A percentile compares a stretch with the other conserved stretches of the same genome.
Evolutionary conservation across 1,284 basidiomycete genomes (phyloP).

Genomic region (Malassezia nana): DNA sequence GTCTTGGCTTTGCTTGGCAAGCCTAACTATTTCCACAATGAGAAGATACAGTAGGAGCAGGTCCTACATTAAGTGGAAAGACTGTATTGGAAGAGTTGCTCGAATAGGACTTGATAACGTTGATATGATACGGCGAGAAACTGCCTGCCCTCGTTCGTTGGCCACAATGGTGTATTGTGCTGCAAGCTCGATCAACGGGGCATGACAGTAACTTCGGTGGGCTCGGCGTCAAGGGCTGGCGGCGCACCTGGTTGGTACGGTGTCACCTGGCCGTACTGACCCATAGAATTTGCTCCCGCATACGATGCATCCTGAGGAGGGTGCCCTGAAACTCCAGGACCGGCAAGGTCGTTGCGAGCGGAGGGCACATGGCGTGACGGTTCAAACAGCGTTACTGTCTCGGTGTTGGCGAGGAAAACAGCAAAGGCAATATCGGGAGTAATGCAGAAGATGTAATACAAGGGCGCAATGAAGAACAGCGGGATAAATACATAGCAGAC

Average conservation of each 20-base stretch:
- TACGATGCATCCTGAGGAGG: neutral
- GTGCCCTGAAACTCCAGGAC: neutral
- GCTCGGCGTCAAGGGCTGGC: neutral
- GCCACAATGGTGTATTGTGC: too few species aligned
- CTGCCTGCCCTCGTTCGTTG: too few species aligned
- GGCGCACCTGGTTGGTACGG: neutral
- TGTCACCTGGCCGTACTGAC: neutral
- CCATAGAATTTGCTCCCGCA: neutral
- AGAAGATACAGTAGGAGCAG: too few species aligned
- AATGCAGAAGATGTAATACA: slow-evolving; percentile 14
- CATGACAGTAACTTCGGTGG: neutral
- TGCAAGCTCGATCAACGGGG: neutral
- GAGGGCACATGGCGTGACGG: slow-evolving; percentile 5
- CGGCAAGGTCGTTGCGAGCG: slow-evolving; percentile 1
- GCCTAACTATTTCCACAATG: neutral
- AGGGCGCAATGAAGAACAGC: slow-evolving; percentile 10
- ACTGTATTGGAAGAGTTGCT: too few species aligned
- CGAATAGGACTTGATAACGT: too few species aligned
- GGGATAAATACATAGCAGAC: slow-evolving; percentile 9
- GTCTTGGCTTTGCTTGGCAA: slow-evolving; percentile 50
- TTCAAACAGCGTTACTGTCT: slow-evolving; percentile 10
- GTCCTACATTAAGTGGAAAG: neutral
- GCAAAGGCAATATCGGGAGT: slow-evolving; percentile 8
- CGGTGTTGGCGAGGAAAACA: slow-evolving; percentile 1
- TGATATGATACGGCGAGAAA: too few species aligned